Conservation (phyloP, 2,329 filamentous ascomycete species). For the Penicillium rolfsii region DNA sequence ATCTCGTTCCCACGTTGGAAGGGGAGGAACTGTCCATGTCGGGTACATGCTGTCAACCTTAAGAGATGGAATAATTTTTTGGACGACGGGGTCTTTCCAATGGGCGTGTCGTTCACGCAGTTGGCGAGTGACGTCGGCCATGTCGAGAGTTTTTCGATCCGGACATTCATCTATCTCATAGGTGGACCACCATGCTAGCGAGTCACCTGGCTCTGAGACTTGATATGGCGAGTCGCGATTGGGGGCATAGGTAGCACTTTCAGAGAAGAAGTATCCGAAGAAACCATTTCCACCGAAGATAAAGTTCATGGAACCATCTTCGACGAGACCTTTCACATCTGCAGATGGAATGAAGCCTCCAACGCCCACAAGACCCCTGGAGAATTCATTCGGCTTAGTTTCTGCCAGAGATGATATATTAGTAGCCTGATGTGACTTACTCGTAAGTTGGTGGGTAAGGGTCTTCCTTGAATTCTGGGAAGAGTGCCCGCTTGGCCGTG, state of each 20-base stretch:
- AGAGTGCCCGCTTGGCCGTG: constrained; percentile 41
- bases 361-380: constrained; percentile 49
- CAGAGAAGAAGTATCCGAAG: constrained; percentile 53
- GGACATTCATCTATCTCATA: constrained; percentile 40
- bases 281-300: constrained; percentile 55
- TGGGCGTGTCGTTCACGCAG: constrained; percentile 46
- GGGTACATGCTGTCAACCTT: constrained; percentile 52
- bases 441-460: constrained; percentile 47
- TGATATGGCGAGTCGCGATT: constrained; percentile 33
- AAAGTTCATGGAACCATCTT: constrained; percentile 47
- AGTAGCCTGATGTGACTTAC: constrained; percentile 27
- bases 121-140: constrained; percentile 37
- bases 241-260: constrained; percentile 25
- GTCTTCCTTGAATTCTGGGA: constrained; percentile 38
- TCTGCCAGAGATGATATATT: too few species aligned
- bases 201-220: constrained; percentile 35
- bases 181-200: constrained; percentile 53
- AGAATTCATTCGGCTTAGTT: too few species aligned
- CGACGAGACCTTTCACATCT: constrained; percentile 35
- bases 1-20: constrained; percentile 53
- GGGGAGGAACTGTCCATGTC: constrained; percentile 52
- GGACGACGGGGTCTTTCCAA: constrained; percentile 54
- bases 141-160: constrained; percentile 37
- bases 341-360: constrained; percentile 49
- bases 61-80: constrained; percentile 44